Base-by-base conservation (phyloP, 768 basidiomycete genomes). In the Trametes meyenii region DNA sequence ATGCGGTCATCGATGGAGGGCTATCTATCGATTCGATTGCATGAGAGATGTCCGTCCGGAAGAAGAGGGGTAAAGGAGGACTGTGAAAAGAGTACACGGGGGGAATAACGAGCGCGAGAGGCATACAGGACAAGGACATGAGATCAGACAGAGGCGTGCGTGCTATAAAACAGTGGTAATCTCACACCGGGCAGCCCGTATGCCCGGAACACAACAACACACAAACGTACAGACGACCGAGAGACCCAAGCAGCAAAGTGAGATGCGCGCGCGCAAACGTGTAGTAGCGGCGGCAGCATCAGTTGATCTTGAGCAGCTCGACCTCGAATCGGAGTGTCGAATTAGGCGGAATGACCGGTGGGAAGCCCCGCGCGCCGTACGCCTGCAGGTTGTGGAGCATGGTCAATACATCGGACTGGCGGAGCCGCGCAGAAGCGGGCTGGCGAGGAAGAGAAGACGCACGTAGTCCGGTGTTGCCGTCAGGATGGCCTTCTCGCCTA, bases 291-390 rank as follows among this genome's bases (percentile, higher is more conserved):
- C 24, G 36, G 12, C 5, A n/a, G 33, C 42, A 56, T 75, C 70
- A 78, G 68, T 77, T 86, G 77, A 94, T 92, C 73, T 82, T 78
- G 60, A 94, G 63, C 50, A 96, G 80, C 76, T 95, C 90, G 54
- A 96, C 90, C 75, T 93, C 91, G 70, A 95, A 95, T 62, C 75
- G 81, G 73, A 96, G 81, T 13, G 82, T 85, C 5, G 90, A 72
- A 71, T 94, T 86, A 66, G 88, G 71, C 13, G 92, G 92, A 73
- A 94, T 94, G 63, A 89, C 78, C 19, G 89, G 89, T 10, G 87
- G 85, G 75, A 88, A 92, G 8, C 93, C 92, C 19, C 87, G 82
- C 24, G 74, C 21, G 14, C 91, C 92, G 65, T 93, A 92, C 49
- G 79, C 90, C 89, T 92, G 64, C 33, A 48, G 45, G 24, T 29